A percentile compares a stretch with the other conserved stretches of the same genome.
Conservation (phyloP, 2,329 filamentous ascomycete species). For the Trichoderma sp. region DNA sequence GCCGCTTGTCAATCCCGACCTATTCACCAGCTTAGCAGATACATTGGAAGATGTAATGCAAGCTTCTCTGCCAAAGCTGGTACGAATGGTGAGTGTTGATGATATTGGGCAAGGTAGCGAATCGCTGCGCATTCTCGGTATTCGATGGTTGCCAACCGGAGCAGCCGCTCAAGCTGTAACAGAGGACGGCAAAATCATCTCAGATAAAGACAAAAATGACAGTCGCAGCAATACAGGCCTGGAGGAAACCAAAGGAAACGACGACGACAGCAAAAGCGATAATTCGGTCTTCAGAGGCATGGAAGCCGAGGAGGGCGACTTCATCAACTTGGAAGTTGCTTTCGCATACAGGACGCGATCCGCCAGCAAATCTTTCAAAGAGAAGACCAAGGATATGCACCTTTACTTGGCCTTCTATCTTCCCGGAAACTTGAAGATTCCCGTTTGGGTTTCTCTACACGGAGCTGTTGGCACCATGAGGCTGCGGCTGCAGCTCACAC, state of each 20-base stretch:
- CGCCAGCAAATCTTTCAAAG: conserved; percentile 64
- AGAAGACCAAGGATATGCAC: conserved; percentile 69
- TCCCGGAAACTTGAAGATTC: conserved; percentile 55
- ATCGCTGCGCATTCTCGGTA: conserved; percentile 68
- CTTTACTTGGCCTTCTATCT: conserved; percentile 74
- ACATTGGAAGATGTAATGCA: conserved; percentile 82
- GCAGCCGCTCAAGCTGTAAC: conserved; percentile 66
- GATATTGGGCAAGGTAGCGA: conserved; percentile 78
- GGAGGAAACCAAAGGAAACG: conserved; percentile 42
- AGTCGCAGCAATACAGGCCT: background rate
- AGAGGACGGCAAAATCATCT: conserved; percentile 57
- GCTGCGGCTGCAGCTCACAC: conserved; percentile 71
- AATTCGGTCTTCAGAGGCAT: conserved; percentile 58
- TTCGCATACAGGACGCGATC: conserved; percentile 72
- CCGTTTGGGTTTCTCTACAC: conserved; percentile 75
- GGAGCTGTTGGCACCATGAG: conserved; percentile 73
- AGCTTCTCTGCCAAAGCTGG: conserved; percentile 68
- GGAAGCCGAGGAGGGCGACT: conserved; percentile 77
- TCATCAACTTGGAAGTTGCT: conserved; percentile 75
- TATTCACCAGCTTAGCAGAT: conserved; percentile 70
- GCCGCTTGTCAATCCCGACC: conserved; percentile 75
- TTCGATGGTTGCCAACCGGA: conserved; percentile 73
- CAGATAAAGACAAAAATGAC: conserved; percentile 44
- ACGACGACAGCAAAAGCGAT: conserved; percentile 42
- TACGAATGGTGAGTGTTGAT: conserved; percentile 76